These are phyloP conservation scores for Niveomyces coronatus DNA, from an alignment of 2,329 filamentous ascomycete genomes.

Conservation along the genomic window DNA sequence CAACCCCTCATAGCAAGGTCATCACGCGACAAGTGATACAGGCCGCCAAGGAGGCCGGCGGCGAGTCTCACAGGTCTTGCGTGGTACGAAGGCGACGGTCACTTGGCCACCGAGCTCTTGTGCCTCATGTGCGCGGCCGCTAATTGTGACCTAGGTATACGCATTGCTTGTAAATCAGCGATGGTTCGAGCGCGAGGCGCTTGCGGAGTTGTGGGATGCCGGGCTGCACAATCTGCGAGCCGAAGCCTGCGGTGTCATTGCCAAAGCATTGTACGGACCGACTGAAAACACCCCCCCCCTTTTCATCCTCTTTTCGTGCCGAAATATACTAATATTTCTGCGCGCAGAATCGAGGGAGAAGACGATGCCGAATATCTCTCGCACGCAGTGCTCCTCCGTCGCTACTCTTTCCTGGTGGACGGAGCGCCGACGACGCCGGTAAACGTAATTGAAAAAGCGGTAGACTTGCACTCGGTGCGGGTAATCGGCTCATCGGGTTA, in stretches of 20 bases:
- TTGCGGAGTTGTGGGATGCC: conserved; percentile 83
- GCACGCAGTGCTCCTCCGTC: conserved; percentile 71
- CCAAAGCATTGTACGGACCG: conserved; percentile 55
- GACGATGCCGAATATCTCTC: conserved; percentile 71
- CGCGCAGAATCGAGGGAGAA: conserved; percentile 69
- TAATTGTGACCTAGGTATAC: conserved; percentile 40
- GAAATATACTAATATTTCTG: conserved; percentile 1
- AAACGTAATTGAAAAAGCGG: conserved; percentile 88
- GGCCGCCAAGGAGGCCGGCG: conserved; percentile 74
- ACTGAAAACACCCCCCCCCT: background rate
- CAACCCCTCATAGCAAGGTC: conserved; percentile 70
- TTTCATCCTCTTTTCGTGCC: background rate
- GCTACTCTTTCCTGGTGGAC: conserved; percentile 73
- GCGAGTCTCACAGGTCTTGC: conserved; percentile 61
- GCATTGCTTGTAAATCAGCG: conserved; percentile 62
- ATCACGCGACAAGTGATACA: conserved; percentile 71
- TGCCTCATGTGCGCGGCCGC: background rate
- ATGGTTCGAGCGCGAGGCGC: conserved; percentile 71
- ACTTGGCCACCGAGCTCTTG: too few species aligned
- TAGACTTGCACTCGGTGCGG: conserved; percentile 79
- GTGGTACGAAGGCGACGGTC: conserved; percentile 40
- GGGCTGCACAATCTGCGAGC: conserved; percentile 72
- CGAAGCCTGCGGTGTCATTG: conserved; percentile 79
- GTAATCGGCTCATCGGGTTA: conserved; percentile 91
- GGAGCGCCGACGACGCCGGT: conserved; percentile 61